Percentiles rank a stretch among this genome's conserved stretches.
Conservation (phyloP, 352 stramenopile species). For the Pythium diclinum region DNA sequence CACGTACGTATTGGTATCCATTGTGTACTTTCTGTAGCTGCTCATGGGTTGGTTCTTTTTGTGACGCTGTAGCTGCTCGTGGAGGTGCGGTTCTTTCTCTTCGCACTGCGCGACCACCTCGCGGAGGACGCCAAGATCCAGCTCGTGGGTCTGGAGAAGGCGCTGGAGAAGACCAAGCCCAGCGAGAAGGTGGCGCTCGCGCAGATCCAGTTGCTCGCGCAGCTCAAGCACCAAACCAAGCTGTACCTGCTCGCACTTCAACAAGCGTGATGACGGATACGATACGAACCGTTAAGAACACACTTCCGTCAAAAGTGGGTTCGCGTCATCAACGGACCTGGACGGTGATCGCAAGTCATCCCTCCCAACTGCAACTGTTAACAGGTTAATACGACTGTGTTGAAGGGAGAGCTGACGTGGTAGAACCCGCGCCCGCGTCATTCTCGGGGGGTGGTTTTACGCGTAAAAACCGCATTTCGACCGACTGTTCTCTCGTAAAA, state of each 20-base stretch:
- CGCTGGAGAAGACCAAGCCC: slow-evolving; percentile 35
- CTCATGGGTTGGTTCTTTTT: neutral
- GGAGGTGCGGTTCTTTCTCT: slow-evolving; percentile 71
- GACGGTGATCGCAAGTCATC: slow-evolving; percentile 7
- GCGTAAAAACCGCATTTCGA: slow-evolving; percentile 14
- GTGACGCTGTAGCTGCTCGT: slow-evolving; percentile 48
- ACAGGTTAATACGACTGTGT: neutral
- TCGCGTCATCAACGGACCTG: neutral
- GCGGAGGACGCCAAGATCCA: slow-evolving; percentile 48
- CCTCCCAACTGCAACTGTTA: slow-evolving; percentile 3
- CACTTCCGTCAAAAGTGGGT: neutral
- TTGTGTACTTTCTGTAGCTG: neutral
- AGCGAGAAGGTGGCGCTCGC: slow-evolving; percentile 39
- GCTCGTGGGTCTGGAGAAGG: slow-evolving; percentile 48
- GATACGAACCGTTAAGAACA: slow-evolving; percentile 12
- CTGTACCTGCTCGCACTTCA: slow-evolving; percentile 70
- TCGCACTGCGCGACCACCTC: slow-evolving; percentile 53
- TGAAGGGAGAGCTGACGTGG: neutral
- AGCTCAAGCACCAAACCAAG: slow-evolving; percentile 82
- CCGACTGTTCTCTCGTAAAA: slow-evolving; percentile 13
- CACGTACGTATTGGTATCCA: slow-evolving; percentile 44
- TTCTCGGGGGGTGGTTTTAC: neutral
- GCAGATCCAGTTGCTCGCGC: slow-evolving; percentile 49
- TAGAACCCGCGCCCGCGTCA: slow-evolving; percentile 8
- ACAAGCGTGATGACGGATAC: slow-evolving; percentile 16